Evolutionary conservation across 768 basidiomycete species (phyloP).

Genomic region (Psilocybe cubensis): DNA sequence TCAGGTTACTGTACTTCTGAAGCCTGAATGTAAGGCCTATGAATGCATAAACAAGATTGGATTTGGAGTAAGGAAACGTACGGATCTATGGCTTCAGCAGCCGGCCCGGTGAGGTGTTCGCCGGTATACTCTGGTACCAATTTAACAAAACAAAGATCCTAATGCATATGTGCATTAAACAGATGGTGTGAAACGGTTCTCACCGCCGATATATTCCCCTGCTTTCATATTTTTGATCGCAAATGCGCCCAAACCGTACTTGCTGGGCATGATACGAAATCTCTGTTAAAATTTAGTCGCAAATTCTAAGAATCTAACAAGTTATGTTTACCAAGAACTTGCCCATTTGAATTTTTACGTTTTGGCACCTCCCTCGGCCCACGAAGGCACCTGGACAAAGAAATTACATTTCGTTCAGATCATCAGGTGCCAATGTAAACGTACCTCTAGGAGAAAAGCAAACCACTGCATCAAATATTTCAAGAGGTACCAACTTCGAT

Average conservation of each 20-base stretch:
- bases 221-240: constrained; percentile 23
- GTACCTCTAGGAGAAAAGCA: background rate
- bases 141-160: background rate
- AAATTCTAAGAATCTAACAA: no score
- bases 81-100: background rate
- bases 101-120: constrained; percentile 18
- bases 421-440: background rate
- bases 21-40: constrained; percentile 8
- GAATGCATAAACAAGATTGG: no score
- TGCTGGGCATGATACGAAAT: constrained; percentile 36
- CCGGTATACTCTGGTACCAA: constrained; percentile 49
- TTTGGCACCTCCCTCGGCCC: no score
- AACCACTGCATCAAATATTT: no score
- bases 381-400: no score
- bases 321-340: no score
- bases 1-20: constrained; percentile 12
- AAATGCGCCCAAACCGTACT: constrained; percentile 51
- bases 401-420: no score
- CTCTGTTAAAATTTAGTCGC: constrained; percentile 23
- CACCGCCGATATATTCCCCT: constrained; percentile 28
- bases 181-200: background rate
- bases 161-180: background rate
- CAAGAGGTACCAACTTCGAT: no score
- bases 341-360: no score
- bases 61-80: background rate